Evolutionary conservation across 345 rosid genomes (phyloP).

Genomic region (Noccaea bulbosa): DNA sequence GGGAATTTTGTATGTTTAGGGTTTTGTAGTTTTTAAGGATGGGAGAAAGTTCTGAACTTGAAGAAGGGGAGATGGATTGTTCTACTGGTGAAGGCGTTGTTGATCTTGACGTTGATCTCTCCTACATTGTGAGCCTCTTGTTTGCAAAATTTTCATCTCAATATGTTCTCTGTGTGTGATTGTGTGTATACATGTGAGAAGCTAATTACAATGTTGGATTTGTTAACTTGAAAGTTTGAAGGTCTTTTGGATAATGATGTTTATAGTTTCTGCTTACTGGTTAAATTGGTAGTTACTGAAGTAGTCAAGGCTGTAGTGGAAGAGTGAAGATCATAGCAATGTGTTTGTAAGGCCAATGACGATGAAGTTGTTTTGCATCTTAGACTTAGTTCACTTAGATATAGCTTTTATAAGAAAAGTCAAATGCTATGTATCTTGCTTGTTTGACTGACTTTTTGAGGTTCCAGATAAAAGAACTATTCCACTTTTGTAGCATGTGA

Average conservation of each 20-base stretch:
- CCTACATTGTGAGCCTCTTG: constrained; percentile 73
- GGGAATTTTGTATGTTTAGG: constrained; percentile 34
- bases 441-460: constrained; percentile 3
- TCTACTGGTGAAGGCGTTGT: constrained; percentile 45
- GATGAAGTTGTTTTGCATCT: constrained; percentile 1
- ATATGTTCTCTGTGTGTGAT: constrained; percentile 1
- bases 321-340: not conserved
- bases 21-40: constrained; percentile 36
- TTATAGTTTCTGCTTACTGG: not conserved
- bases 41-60: constrained; percentile 65
- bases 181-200: too few species aligned
- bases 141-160: constrained; percentile 3
- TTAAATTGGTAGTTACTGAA: not conserved
- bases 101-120: constrained; percentile 67
- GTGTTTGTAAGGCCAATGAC: not conserved
- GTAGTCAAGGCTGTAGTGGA: not conserved
- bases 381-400: not conserved
- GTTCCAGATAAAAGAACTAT: not conserved
- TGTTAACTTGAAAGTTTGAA: not conserved
- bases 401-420: not conserved
- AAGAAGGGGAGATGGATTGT: constrained; percentile 74
- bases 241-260: constrained; percentile 10
- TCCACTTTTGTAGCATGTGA: constrained; percentile 5
- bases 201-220: constrained; percentile 11
- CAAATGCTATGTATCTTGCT: not conserved